Conservation (phyloP, 495 filamentous ascomycete species). For the Tirmania nivea region DNA sequence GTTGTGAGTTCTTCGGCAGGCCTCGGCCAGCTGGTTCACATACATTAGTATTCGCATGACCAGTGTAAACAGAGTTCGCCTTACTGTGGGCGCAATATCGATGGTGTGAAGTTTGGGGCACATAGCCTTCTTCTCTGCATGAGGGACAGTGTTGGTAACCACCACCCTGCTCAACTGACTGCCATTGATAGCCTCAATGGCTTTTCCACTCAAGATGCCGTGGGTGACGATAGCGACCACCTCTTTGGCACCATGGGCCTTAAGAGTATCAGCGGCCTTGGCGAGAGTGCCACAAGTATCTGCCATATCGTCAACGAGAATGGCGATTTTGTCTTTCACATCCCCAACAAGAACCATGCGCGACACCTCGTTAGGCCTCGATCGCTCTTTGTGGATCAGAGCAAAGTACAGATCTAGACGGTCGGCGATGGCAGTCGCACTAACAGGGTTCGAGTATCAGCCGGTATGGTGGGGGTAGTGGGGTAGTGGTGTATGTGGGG, state of each 20-base stretch:
- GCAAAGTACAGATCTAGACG: conserved; percentile 85
- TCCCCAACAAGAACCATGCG: conserved; percentile 88
- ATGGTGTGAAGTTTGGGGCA: conserved; percentile 74
- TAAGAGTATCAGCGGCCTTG: conserved; percentile 81
- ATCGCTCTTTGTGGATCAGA: conserved; percentile 97
- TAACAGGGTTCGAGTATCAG: conserved; percentile 9
- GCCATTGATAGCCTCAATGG: conserved; percentile 71
- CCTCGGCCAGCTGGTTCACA: conserved; percentile 27
- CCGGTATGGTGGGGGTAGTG: neutral
- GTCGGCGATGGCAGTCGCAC: conserved; percentile 91
- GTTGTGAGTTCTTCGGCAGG: conserved; percentile 81
- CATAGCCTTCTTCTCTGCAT: conserved; percentile 53
- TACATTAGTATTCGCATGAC: neutral
- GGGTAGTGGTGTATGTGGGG: neutral
- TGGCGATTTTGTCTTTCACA: conserved; percentile 35
- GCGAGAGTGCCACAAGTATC: conserved; percentile 89
- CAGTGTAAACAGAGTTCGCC: conserved; percentile 8
- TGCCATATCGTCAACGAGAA: conserved; percentile 53
- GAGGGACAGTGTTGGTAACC: conserved; percentile 93
- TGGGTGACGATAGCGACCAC: conserved; percentile 92
- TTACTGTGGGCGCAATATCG: conserved; percentile 74
- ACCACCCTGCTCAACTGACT: conserved; percentile 60
- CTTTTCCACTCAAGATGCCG: conserved; percentile 79
- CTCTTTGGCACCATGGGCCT: conserved; percentile 67
- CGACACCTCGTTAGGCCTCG: conserved; percentile 82